Evolutionary conservation across 257 asterid species (phyloP).

Genomic region (Knoxia roxburghii): DNA sequence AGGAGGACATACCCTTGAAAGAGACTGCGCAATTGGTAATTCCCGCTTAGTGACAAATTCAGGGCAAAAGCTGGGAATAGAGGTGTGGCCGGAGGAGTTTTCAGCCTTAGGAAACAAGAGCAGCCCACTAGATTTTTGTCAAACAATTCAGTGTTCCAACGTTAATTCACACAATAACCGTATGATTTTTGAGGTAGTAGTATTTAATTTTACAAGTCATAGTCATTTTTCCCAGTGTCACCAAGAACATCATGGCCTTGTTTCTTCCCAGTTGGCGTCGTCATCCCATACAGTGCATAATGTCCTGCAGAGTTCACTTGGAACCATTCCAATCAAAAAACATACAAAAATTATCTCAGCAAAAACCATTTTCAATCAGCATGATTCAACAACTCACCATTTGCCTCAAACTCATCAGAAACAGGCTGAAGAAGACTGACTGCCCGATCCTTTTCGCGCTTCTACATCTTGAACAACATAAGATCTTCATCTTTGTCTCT

Average conservation of each 20-base stretch:
- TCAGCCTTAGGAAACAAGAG: slow-evolving; percentile 36
- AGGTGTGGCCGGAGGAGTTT: slow-evolving; percentile 89
- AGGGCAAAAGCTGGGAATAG: slow-evolving; percentile 70
- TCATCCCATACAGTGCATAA: slow-evolving; percentile 43
- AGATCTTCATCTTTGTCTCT: slow-evolving; percentile 71
- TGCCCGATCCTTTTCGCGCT: slow-evolving; percentile 39
- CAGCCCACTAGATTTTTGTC: too few species aligned
- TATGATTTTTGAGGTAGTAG: not conserved
- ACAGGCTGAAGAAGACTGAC: slow-evolving; percentile 65
- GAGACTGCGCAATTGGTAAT: slow-evolving; percentile 57
- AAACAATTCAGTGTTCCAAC: too few species aligned
- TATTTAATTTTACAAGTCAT: slow-evolving; percentile 75
- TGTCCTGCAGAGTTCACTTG: slow-evolving; percentile 33
- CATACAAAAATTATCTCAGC: too few species aligned
- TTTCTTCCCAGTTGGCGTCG: slow-evolving; percentile 40
- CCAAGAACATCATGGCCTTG: slow-evolving; percentile 34
- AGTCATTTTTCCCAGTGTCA: slow-evolving; percentile 59
- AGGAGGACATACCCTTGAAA: slow-evolving; percentile 62
- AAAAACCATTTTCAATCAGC: too few species aligned
- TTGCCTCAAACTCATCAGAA: slow-evolving; percentile 56
- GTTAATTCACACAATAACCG: too few species aligned
- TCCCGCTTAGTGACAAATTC: slow-evolving; percentile 47
- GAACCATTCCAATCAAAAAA: slow-evolving; percentile 10
- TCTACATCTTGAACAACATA: slow-evolving; percentile 52
- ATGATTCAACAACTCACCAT: slow-evolving; percentile 27